Conservation (phyloP, 306 rosid genomes). For the Ochetophila trinervis region DNA sequence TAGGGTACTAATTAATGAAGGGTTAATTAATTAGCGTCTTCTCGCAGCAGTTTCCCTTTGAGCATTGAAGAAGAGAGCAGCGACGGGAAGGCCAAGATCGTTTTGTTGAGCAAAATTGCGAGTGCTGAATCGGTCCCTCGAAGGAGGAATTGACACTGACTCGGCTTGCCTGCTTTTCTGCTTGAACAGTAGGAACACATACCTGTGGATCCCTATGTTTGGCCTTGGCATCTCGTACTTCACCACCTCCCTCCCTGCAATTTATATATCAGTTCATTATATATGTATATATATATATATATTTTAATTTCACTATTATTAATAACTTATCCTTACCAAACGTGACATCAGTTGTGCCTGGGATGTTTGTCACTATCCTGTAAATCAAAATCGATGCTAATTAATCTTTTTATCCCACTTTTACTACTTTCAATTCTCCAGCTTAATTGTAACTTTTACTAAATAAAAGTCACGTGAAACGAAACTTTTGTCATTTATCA, state of each 20-base stretch:
- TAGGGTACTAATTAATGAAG: neutral
- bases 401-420: neutral
- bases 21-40: conserved; percentile 37
- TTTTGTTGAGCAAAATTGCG: conserved; percentile 56
- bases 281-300: too few species aligned
- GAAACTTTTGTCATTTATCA: too few species aligned
- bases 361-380: conserved; percentile 92
- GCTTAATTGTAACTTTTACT: too few species aligned
- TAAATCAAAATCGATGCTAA: neutral
- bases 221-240: conserved; percentile 78
- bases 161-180: conserved; percentile 53
- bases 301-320: too few species aligned
- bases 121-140: conserved; percentile 59
- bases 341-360: conserved; percentile 81
- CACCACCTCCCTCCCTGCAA: conserved; percentile 73
- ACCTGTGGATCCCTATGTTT: conserved; percentile 86
- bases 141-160: conserved; percentile 37
- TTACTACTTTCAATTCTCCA: neutral
- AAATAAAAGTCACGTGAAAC: neutral
- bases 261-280: too few species aligned
- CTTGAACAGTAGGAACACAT: conserved; percentile 70
- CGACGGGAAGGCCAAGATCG: conserved; percentile 74
- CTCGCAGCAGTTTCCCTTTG: conserved; percentile 87
- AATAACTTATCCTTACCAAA: conserved; percentile 58
- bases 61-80: conserved; percentile 86